Evolutionary conservation across 1,284 basidiomycete genomes (phyloP).

Genomic region (Apiotrichum akiyoshidainum): DNA sequence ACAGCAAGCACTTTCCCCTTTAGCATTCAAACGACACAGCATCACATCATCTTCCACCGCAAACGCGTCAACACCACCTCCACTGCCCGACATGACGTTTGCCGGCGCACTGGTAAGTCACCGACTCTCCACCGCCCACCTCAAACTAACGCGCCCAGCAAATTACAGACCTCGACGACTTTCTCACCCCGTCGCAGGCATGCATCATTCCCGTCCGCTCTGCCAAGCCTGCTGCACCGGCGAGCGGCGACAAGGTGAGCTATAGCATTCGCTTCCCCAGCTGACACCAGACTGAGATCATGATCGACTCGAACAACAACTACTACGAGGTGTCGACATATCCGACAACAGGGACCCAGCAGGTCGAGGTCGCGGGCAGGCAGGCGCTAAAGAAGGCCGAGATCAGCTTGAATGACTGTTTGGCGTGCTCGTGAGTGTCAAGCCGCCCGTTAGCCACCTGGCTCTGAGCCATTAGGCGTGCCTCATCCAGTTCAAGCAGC

Average conservation of each 20-base stretch:
- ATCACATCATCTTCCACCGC: background rate
- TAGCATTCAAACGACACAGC: too few relatives aligned
- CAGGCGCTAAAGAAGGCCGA: conserved; percentile 84
- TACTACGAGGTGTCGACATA: conserved; percentile 50
- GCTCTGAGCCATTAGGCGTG: too few relatives aligned
- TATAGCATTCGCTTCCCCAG: background rate
- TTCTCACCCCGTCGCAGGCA: conserved; percentile 92
- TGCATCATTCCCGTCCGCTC: conserved; percentile 88
- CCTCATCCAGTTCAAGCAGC: background rate
- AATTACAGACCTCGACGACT: conserved; percentile 90
- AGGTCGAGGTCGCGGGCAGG: conserved; percentile 26
- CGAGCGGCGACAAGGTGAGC: conserved; percentile 18
- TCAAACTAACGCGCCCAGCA: conserved; percentile 24
- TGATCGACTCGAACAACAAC: conserved; percentile 62
- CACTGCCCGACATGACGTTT: conserved; percentile 66
- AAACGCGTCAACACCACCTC: background rate
- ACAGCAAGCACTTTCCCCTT: too few relatives aligned
- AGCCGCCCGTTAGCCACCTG: conserved; percentile 1
- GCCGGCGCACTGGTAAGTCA: conserved; percentile 74
- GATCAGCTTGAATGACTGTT: conserved; percentile 91
- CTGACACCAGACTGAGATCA: conserved; percentile 68
- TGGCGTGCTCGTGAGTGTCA: conserved; percentile 54
- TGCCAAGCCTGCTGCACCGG: conserved; percentile 24
- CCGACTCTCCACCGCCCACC: background rate
- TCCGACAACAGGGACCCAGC: conserved; percentile 23